Conservation (phyloP, 1,284 basidiomycete species). For the Trichosporon sp. region DNA sequence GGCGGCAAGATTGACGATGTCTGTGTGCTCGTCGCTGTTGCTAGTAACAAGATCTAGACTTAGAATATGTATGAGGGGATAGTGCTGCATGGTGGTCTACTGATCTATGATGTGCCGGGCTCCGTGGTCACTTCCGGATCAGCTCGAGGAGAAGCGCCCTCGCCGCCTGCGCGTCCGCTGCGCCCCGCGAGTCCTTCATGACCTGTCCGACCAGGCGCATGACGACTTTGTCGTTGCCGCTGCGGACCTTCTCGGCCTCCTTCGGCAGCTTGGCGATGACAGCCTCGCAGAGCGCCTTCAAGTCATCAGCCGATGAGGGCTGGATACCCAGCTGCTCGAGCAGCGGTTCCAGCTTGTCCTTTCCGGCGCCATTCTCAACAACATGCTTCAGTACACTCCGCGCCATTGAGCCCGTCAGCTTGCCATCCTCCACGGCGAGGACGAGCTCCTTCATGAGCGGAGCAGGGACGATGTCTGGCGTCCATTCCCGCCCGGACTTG, state of each 20-base stretch:
- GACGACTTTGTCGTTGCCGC: slow-evolving; percentile 77
- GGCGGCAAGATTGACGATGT: slow-evolving; percentile 59
- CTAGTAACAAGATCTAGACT: not conserved
- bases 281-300: slow-evolving; percentile 63
- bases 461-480: slow-evolving; percentile 65
- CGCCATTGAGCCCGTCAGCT: slow-evolving; percentile 66
- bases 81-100: not conserved
- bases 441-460: slow-evolving; percentile 74
- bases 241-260: slow-evolving; percentile 69
- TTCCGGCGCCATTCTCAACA: slow-evolving; percentile 49
- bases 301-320: slow-evolving; percentile 37
- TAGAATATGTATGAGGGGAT: not conserved
- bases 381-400: slow-evolving; percentile 63
- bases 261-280: slow-evolving; percentile 70
- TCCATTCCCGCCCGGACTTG: slow-evolving; percentile 65
- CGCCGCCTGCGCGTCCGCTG: slow-evolving; percentile 65
- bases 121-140: slow-evolving; percentile 28
- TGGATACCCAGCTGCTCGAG: slow-evolving; percentile 48
- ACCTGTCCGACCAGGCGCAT: slow-evolving; percentile 86
- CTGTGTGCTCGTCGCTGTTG: not conserved
- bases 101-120: not conserved
- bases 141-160: slow-evolving; percentile 48
- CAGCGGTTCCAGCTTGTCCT: slow-evolving; percentile 58
- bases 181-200: slow-evolving; percentile 80
- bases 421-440: slow-evolving; percentile 68